Base-by-base conservation (phyloP, 2,329 filamentous ascomycete species). In the Epicoccum sorghinum region DNA sequence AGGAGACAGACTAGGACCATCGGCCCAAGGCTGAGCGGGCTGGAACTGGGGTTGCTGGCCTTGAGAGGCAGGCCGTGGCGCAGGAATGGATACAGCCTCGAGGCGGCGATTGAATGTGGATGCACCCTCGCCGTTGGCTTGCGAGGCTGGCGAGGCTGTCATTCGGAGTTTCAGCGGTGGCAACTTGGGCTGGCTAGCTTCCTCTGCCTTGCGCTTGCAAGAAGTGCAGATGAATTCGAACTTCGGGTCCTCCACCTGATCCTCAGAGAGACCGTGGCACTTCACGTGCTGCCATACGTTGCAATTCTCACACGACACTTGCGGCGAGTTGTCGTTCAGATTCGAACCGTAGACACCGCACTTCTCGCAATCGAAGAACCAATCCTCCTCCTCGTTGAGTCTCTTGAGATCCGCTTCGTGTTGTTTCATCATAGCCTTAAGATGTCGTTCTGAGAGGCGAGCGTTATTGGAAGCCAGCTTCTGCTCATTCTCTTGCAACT, bases 251-350 rank as follows among this genome's bases (percentile, higher is more conserved):
- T 96, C 93, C 0, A 92, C 93, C 58, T 93, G 89, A 55, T 83
- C 79, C 65, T 96, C 85, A 40, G 84, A 83, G 59, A 98, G 89
- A 36, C 88, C 89, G 55, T 96, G 84, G 70, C 95, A 99, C 66
- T 89, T 91, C 80, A 92, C 96, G 71, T 99, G 95, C 72, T 98
- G 93, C 95, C 95, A 99, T 42, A 96, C 88, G 70, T 89, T 96
- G 79, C 95, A 99, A 62, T 83, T 87, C 70, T 99, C 95, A 76
- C 95, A 99, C 25, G 93, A 90, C 60, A 99, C 87, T 71, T 92
- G 96, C 71, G 96, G 93, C 7, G 91, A 89, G 32, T 95, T 95
- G 71, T 98, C 95, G 66, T 99, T 95, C 57, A 86, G 69, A 55
- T 97, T 90, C 65, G 96, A 89, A 22, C 95, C 95, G 73, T 96